Percentiles rank a stretch among this genome's conserved stretches.
phyloP scores from a whole-genome alignment of 768 basidiomycete species.

The Lanmaoa pseudosensibilis region DNA sequence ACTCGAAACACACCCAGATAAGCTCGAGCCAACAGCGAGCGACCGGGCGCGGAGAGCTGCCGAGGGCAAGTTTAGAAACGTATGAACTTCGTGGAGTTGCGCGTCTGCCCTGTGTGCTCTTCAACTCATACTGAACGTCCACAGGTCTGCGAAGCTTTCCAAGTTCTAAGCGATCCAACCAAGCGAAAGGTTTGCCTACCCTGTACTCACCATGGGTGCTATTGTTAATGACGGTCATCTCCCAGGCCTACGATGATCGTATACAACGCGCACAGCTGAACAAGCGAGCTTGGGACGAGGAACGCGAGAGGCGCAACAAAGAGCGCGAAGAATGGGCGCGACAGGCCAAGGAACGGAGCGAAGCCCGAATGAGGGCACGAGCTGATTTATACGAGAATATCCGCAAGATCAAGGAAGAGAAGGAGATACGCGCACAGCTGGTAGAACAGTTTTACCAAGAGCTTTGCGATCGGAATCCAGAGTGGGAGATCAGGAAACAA shows the following conservation, averaged over 20 bases:
- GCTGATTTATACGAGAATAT: conserved; percentile 38
- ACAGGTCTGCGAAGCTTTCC: conserved; percentile 65
- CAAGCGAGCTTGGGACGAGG: conserved; percentile 34
- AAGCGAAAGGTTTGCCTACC: conserved; percentile 50
- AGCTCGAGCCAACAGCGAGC: conserved; percentile 54
- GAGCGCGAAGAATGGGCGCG: conserved; percentile 58
- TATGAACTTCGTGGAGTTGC: conserved; percentile 35
- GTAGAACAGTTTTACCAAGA: conserved; percentile 56
- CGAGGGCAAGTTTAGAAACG: conserved; percentile 61
- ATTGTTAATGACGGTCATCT: not conserved
- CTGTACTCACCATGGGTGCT: not conserved
- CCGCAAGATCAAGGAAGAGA: conserved; percentile 43
- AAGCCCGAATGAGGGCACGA: conserved; percentile 49
- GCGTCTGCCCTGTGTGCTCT: conserved; percentile 11
- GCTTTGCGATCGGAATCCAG: conserved; percentile 56
- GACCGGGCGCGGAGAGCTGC: conserved; percentile 53
- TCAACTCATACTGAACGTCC: conserved; percentile 20
- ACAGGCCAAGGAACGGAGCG: conserved; percentile 47
- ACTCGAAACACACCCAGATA: conserved; percentile 74
- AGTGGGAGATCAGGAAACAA: conserved; percentile 58
- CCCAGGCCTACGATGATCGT: conserved; percentile 50
- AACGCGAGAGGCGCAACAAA: conserved; percentile 42
- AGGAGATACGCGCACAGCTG: conserved; percentile 40
- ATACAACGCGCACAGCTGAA: conserved; percentile 31
- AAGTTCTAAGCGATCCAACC: conserved; percentile 52